Evolutionary conservation across 225 moss, liverwort and hornwort species (phyloP), one percentile per base, ranked within the genome.

Genomic region (Antitrichia curtipendula): DNA sequence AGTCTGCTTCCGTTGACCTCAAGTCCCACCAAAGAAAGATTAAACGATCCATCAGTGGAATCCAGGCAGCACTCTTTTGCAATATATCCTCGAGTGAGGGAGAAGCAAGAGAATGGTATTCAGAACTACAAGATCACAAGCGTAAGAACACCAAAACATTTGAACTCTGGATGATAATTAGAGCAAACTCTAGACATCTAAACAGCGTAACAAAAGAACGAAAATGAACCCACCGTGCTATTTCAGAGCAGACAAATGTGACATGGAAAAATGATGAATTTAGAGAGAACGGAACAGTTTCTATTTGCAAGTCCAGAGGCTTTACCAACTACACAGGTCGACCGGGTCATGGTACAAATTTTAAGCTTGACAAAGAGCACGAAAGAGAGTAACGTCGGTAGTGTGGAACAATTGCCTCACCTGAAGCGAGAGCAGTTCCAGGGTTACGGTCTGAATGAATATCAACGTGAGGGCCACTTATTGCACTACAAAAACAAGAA

Each of bases 271-370:
- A 78, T 82, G 41, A 66, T 24, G 41, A n/a, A 34, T 52, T 49
- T 28, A 47, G n/a, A 74, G 40, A 45, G 29, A 74, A 62, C 54
- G 41, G 27, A 86, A 69, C 57, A 43, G 61, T 34, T 86, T 40
- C 83, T 82, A 60, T 34, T 74, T 85, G 18, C 59, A 86, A 74
- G 62, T 87, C 62, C 82, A 85, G 78, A 87, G 75, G 76, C 47
- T 76, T 89, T 71, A 63, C 56, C 77, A 77, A 77, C 77, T 38
- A 56, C 56, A 77, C 64, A 88, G 25, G 61, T 65, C 22, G 31
- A 82, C 84, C 84, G 12, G 43, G 77, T 41, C 84, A 88, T 88
- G 69, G 77, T 92, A 90, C 92, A 92, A 75, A 50, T 36, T 82
- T 40, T 64, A 76, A 84, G 74, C 73, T 78, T 60, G 86, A 85